These are phyloP conservation scores for Arabis alpina DNA, from an alignment of 345 rosid species.

Conservation along the genomic window DNA sequence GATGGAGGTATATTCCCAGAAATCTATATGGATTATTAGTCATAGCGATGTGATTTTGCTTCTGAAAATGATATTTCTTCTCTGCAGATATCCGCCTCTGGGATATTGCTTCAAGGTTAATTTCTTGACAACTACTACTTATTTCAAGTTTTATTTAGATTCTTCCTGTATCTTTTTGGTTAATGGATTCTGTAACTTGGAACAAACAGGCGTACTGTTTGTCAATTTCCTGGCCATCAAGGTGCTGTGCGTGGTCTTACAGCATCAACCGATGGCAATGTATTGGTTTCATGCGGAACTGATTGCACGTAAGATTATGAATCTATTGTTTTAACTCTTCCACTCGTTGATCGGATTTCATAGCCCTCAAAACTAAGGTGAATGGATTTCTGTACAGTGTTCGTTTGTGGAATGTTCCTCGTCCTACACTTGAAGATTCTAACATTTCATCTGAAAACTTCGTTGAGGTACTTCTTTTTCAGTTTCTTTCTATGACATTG, in stretches of 20 bases:
- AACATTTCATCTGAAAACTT: constrained; percentile 47
- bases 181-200: constrained; percentile 12
- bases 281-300: constrained; percentile 83
- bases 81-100: constrained; percentile 91
- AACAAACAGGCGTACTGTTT: constrained; percentile 74
- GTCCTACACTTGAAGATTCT: constrained; percentile 60
- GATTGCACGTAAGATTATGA: constrained; percentile 76
- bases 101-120: constrained; percentile 87
- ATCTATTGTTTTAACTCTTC: background rate
- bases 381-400: constrained; percentile 55
- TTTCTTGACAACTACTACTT: background rate
- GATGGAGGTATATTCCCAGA: constrained; percentile 72
- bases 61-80: constrained; percentile 2
- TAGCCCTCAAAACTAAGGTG: background rate
- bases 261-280: constrained; percentile 81
- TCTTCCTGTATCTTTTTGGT: constrained; percentile 20
- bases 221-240: constrained; percentile 92
- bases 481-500: background rate
- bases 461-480: constrained; percentile 54
- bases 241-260: constrained; percentile 92
- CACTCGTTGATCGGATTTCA: background rate
- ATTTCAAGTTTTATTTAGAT: background rate
- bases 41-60: background rate
- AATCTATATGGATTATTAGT: background rate
- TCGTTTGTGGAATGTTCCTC: constrained; percentile 95